These are phyloP conservation scores for Dichotomopilus funicola DNA, from an alignment of 2,329 filamentous ascomycete genomes.

Conservation along the genomic window DNA sequence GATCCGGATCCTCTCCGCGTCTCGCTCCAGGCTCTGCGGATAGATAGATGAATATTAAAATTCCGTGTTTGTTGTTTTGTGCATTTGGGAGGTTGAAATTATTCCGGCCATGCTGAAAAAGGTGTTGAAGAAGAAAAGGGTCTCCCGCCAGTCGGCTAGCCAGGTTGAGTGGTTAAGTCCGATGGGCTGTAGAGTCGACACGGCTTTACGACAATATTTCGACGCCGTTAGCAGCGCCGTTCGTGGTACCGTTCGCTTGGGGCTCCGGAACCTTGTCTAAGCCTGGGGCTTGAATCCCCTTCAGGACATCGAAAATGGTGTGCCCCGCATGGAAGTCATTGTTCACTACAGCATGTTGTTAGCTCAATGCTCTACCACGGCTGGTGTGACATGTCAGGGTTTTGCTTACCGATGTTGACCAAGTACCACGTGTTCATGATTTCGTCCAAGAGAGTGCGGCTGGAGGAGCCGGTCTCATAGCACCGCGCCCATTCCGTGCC, in stretches of 20 bases:
- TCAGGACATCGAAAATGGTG: constrained; percentile 79
- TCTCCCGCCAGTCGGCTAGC: background rate
- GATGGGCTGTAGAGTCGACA: constrained; percentile 2
- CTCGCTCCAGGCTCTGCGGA: constrained; percentile 14
- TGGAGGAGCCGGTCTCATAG: constrained; percentile 69
- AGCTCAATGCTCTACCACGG: constrained; percentile 6
- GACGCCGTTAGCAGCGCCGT: constrained; percentile 11
- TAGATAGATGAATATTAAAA: constrained; percentile 18
- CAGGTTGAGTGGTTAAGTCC: constrained; percentile 6
- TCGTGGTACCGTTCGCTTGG: constrained; percentile 12
- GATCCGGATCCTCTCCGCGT: constrained; percentile 3
- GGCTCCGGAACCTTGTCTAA: constrained; percentile 43
- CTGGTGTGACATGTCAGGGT: too few relatives aligned
- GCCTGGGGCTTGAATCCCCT: constrained; percentile 64
- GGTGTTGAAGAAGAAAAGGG: constrained; percentile 14
- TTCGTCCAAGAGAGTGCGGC: constrained; percentile 69
- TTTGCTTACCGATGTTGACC: constrained; percentile 77
- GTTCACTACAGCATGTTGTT: constrained; percentile 58
- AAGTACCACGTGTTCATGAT: constrained; percentile 90
- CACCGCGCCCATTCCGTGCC: constrained; percentile 93
- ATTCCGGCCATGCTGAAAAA: constrained; percentile 14
- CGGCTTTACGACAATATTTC: constrained; percentile 20
- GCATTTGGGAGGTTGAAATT: constrained; percentile 20
- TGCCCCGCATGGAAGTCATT: constrained; percentile 89
- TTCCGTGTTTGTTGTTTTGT: background rate